Conservation (phyloP, 2,329 filamentous ascomycete species). For the Penicillium sp. region DNA sequence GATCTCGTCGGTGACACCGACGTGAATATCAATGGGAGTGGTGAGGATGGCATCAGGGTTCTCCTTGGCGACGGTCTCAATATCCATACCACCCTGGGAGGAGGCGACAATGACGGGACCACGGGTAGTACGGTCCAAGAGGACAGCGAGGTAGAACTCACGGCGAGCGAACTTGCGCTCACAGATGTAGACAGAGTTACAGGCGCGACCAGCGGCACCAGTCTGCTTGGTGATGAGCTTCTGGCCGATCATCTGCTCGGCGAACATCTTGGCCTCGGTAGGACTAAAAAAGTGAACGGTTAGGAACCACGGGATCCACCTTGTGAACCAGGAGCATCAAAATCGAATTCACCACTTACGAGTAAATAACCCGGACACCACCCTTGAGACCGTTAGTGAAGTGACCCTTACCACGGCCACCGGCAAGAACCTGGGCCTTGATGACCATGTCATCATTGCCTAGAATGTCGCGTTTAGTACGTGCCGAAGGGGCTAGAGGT, state of each 20-base stretch:
- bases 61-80: constrained; percentile 98
- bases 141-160: constrained; percentile 97
- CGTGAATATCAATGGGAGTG: constrained; percentile 89
- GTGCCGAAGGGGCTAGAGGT: constrained; percentile 1
- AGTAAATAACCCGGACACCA: constrained; percentile 98
- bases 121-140: constrained; percentile 95
- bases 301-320: neutral
- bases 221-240: constrained; percentile 99
- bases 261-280: constrained; percentile 93
- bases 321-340: neutral
- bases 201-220: constrained; percentile 86
- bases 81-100: constrained; percentile 98
- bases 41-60: constrained; percentile 93
- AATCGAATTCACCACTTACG: constrained; percentile 50
- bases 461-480: constrained; percentile 28
- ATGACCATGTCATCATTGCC: constrained; percentile 95
- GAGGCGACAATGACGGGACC: constrained; percentile 94
- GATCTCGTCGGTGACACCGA: constrained; percentile 92
- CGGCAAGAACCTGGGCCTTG: constrained; percentile 98
- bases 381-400: constrained; percentile 99
- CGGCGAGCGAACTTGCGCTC: constrained; percentile 99
- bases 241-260: constrained; percentile 99
- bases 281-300: constrained; percentile 51
- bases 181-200: constrained; percentile 97
- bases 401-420: constrained; percentile 94